Base-by-base conservation (phyloP, 306 rosid genomes). In the Vigna unguiculata region DNA sequence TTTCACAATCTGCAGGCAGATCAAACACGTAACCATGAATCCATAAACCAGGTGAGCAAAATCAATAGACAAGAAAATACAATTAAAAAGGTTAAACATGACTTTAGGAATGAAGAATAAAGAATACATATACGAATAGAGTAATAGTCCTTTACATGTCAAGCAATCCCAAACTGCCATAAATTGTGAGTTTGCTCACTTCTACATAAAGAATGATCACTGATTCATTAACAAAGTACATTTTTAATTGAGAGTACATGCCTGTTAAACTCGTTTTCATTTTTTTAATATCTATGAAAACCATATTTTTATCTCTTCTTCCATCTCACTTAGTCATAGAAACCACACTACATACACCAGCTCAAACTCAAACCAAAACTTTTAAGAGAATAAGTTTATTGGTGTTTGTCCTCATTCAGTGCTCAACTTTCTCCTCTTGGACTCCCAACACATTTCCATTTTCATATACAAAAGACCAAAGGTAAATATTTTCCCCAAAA, bases 1-100 rank as follows among this genome's bases (percentile, higher is more conserved):
- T 63, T 49, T 64, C 48, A 62, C 54, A 61, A 61, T 63, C 63
- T 71, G 72, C 73, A 62, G 15, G 45, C 43, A 36, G 49, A 69
- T 40, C 43, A 19, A 57, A 70, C 69, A 55, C 59, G 58, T 16
- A 53, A n/a, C 15, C 10, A 1, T 17, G 48, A 60, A 74, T 61
- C 52, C 11, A 5, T 7, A 74, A 74, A 30, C 66, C 24, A 49
- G 20, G 4, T 10, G 9, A 55, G 8, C 62, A 66, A 73, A 22
- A 47, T 58, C 19, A 72, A 19, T 13, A 13, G 72, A 25, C 4
- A 32, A n/a, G 28, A 74, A 60, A 13, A 28, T 28, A 30, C 7
- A 30, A 59, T 7, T 6, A 13, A 28, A 28, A 59, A 2, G 40
- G 43, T 59, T 30, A 28, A 30, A 60, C 8, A 28, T 32, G 13